Evolutionary conservation across 1,284 basidiomycete species (phyloP).

Genomic region (Pascua guehoae): DNA sequence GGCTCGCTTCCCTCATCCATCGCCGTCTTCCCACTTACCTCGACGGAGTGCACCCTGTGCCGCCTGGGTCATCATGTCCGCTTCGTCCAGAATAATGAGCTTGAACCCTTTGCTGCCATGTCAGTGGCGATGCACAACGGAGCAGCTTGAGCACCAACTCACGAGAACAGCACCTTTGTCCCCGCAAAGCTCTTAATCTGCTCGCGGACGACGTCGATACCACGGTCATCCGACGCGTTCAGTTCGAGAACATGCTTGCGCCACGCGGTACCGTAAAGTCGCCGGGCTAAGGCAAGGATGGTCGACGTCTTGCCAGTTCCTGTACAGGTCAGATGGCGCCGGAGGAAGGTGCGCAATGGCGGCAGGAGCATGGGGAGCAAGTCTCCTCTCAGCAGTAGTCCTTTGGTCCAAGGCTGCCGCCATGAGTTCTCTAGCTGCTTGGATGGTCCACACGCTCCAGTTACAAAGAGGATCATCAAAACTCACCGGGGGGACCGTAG

Average conservation of each 20-base stretch:
- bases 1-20: no score
- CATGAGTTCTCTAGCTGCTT: no score
- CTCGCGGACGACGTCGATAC: slow-evolving; percentile 92
- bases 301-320: slow-evolving; percentile 98
- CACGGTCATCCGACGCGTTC: slow-evolving; percentile 99
- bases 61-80: slow-evolving; percentile 99
- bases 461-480: no score
- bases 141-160: slow-evolving; percentile 11
- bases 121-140: neutral
- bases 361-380: no score
- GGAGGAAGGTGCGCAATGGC: no score
- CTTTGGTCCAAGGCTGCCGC: no score
- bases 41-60: slow-evolving; percentile 94
- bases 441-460: no score
- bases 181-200: slow-evolving; percentile 99
- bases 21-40: slow-evolving; percentile 41
- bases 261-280: slow-evolving; percentile 76
- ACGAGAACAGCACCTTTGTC: slow-evolving; percentile 75
- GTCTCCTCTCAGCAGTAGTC: no score
- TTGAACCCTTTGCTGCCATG: slow-evolving; percentile 79
- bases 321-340: slow-evolving; percentile 36
- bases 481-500: slow-evolving; percentile 83
- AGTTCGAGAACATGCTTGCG: slow-evolving; percentile 78
- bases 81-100: slow-evolving; percentile 96
- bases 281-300: slow-evolving; percentile 87